These are phyloP conservation scores for Clitocybe nebularis DNA, from an alignment of 1,284 basidiomycete genomes.

Conservation along the genomic window DNA sequence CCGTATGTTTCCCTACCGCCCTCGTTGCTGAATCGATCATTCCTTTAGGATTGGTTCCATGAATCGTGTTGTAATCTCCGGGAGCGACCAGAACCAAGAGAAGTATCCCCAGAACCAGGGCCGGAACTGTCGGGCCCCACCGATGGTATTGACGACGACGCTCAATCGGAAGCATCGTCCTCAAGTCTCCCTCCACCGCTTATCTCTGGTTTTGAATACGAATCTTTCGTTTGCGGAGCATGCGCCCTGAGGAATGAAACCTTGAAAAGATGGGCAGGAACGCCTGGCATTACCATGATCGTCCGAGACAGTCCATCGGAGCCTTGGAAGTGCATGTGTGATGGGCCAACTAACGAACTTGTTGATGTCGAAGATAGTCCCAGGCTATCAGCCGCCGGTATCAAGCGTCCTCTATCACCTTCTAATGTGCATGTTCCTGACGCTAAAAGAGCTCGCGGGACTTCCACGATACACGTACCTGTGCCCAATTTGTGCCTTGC, in stretches of 20 bases:
- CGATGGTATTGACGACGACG: slow-evolving; percentile 34
- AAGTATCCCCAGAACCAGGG: slow-evolving; percentile 34
- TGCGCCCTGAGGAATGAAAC: slow-evolving; percentile 55
- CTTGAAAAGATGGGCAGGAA: slow-evolving; percentile 62
- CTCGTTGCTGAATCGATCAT: slow-evolving; percentile 13
- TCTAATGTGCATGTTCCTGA: slow-evolving; percentile 34
- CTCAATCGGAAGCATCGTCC: slow-evolving; percentile 59
- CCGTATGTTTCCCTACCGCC: slow-evolving; percentile 6
- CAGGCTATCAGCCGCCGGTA: slow-evolving; percentile 26
- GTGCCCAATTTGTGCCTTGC: slow-evolving; percentile 41
- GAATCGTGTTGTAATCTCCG: slow-evolving; percentile 80
- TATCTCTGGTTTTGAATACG: slow-evolving; percentile 62
- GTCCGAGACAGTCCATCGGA: slow-evolving; percentile 40
- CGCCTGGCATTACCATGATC: slow-evolving; percentile 60
- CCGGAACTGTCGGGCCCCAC: slow-evolving; percentile 17
- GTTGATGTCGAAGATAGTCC: slow-evolving; percentile 22
- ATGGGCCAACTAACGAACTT: slow-evolving; percentile 19
- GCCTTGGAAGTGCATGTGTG: slow-evolving; percentile 49
- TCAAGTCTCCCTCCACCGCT: slow-evolving; percentile 62
- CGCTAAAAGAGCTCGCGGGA: slow-evolving; percentile 45
- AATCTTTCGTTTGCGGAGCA: slow-evolving; percentile 62
- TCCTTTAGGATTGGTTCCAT: slow-evolving; percentile 75
- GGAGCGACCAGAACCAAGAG: slow-evolving; percentile 50
- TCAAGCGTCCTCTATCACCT: slow-evolving; percentile 48
- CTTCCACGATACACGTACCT: slow-evolving; percentile 19